Conservation (phyloP, 2,329 filamentous ascomycete genomes). For the Trichoderma gracile region DNA sequence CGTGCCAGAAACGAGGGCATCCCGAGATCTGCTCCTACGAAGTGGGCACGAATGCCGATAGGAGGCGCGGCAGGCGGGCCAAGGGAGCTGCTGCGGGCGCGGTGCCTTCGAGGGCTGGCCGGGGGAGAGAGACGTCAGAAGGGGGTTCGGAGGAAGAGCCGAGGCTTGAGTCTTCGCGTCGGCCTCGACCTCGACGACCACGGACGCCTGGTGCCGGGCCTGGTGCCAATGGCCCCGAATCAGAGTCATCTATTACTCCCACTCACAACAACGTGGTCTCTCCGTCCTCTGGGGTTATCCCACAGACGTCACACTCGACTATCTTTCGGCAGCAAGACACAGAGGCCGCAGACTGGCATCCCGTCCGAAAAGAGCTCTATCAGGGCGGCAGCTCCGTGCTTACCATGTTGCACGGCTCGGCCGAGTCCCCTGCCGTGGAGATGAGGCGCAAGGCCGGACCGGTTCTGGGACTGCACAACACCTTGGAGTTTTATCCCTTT, state of each 20-base stretch:
- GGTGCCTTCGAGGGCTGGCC: background rate
- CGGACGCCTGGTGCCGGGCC: background rate
- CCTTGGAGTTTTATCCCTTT: constrained; percentile 20
- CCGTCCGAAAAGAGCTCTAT: background rate
- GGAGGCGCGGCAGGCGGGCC: constrained; percentile 6
- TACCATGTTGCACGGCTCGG: constrained; percentile 5
- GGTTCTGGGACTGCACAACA: constrained; percentile 21
- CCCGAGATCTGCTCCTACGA: constrained; percentile 21
- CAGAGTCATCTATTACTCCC: background rate
- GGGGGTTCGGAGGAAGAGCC: background rate
- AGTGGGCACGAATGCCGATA: background rate
- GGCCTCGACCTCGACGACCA: background rate
- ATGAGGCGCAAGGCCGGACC: constrained; percentile 19
- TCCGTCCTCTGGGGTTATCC: background rate
- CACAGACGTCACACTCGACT: background rate
- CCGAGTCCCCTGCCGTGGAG: constrained; percentile 8
- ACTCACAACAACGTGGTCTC: background rate
- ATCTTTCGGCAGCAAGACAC: background rate
- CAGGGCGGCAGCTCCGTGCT: constrained; percentile 20
- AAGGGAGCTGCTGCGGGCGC: background rate
- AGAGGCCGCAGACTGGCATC: background rate
- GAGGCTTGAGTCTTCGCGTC: background rate
- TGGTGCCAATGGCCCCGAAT: background rate
- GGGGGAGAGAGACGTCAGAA: background rate
- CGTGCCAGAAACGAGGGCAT: constrained; percentile 22